Evolutionary conservation across 2,329 filamentous ascomycete genomes (phyloP).

Genomic region (Ambrosiella xylebori): DNA sequence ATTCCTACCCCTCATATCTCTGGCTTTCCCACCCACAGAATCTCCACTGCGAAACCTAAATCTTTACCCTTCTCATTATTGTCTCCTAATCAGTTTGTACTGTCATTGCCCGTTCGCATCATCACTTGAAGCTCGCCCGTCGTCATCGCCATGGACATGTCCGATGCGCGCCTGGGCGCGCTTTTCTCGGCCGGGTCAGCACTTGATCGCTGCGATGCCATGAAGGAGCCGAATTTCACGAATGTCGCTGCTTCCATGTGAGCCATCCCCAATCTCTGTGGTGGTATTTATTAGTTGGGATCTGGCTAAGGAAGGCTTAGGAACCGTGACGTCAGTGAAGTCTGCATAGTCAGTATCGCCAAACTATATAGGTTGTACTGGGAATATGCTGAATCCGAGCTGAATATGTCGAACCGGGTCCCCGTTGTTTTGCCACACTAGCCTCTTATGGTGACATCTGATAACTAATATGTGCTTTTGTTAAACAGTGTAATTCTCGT

Average conservation of each 20-base stretch:
- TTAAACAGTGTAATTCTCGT: conserved; percentile 50
- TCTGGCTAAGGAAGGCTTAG: too few relatives aligned
- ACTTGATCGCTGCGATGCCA: conserved; percentile 12
- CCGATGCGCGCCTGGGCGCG: conserved; percentile 12
- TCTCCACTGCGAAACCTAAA: too few relatives aligned
- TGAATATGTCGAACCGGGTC: neutral
- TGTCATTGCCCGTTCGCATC: neutral
- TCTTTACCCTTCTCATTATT: too few relatives aligned
- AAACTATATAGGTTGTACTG: neutral
- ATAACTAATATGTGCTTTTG: neutral
- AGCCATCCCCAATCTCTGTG: neutral
- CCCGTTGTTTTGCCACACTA: neutral
- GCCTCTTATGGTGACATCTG: neutral
- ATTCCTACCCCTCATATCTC: too few relatives aligned
- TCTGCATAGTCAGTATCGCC: neutral
- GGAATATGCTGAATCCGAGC: neutral
- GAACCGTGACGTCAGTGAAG: neutral
- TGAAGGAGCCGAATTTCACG: conserved; percentile 13
- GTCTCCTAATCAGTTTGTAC: too few relatives aligned
- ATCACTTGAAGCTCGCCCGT: neutral
- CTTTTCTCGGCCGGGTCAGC: conserved; percentile 6
- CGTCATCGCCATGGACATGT: conserved; percentile 17
- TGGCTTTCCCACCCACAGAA: too few relatives aligned
- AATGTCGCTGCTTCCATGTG: conserved; percentile 14
- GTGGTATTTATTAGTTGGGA: too few relatives aligned